Percentiles rank a stretch among this genome's conserved stretches.
phyloP scores from a whole-genome alignment of 352 stramenopile genomes.

The Globisporangium paroecandrum region DNA sequence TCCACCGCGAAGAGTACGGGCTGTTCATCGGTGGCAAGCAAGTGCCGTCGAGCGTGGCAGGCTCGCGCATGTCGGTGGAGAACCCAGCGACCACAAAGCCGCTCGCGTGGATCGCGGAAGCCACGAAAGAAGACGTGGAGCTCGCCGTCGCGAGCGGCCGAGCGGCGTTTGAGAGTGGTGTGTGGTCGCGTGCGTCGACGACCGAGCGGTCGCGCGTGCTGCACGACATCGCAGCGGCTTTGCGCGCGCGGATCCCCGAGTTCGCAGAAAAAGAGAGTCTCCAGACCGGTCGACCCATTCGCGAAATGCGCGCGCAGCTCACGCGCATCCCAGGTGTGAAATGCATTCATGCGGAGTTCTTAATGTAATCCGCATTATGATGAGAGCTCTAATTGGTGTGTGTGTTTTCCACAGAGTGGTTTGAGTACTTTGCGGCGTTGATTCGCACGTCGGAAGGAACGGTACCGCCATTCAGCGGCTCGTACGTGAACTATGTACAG shows the following conservation, averaged over 20 bases:
- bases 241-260: slow-evolving; percentile 38
- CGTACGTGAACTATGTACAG: slow-evolving; percentile 56
- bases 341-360: no score
- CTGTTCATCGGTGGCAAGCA: slow-evolving; percentile 45
- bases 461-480: slow-evolving; percentile 53
- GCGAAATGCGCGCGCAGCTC: slow-evolving; percentile 56
- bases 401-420: slow-evolving; percentile 48
- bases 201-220: slow-evolving; percentile 37
- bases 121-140: slow-evolving; percentile 33
- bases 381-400: background rate
- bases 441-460: slow-evolving; percentile 62
- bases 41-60: slow-evolving; percentile 24
- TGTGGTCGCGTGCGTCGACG: slow-evolving; percentile 30
- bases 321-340: slow-evolving; percentile 35
- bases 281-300: slow-evolving; percentile 57
- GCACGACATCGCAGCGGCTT: slow-evolving; percentile 31
- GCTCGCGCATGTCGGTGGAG: slow-evolving; percentile 30
- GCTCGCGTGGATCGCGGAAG: slow-evolving; percentile 35
- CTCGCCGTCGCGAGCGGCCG: slow-evolving; percentile 29
- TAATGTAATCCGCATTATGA: background rate
- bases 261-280: slow-evolving; percentile 58
- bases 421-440: slow-evolving; percentile 82
- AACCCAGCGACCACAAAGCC: slow-evolving; percentile 47
- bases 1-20: slow-evolving; percentile 33
- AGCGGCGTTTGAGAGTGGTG: slow-evolving; percentile 28